A percentile compares a stretch with the other conserved stretches of the same genome.
phyloP scores from a whole-genome alignment of 371 early-diverging fungal species.

The Syncephalastrum monosporum region DNA sequence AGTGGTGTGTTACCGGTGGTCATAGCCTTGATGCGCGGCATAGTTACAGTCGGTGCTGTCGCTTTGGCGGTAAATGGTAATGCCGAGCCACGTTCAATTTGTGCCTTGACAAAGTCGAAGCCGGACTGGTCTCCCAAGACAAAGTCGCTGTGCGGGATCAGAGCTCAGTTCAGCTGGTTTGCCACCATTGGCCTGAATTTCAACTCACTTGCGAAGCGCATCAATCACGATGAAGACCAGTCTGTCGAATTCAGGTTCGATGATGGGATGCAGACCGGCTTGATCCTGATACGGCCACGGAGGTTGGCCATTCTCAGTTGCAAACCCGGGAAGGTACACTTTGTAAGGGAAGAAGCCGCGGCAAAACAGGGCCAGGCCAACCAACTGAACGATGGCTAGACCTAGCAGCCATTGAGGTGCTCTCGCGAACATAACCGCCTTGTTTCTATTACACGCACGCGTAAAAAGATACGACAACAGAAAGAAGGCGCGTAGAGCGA shows the following conservation, averaged over 20 bases:
- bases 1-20: slow-evolving; percentile 73
- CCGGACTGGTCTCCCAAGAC: slow-evolving; percentile 65
- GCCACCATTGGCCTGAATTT: no score
- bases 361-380: slow-evolving; percentile 64
- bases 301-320: slow-evolving; percentile 23
- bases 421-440: no score
- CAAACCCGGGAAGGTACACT: slow-evolving; percentile 60
- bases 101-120: slow-evolving; percentile 61
- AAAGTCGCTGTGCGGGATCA: slow-evolving; percentile 61
- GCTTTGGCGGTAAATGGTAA: slow-evolving; percentile 71
- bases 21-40: slow-evolving; percentile 92
- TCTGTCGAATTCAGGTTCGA: slow-evolving; percentile 62
- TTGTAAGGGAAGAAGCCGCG: slow-evolving; percentile 84
- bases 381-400: slow-evolving; percentile 51
- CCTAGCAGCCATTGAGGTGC: slow-evolving; percentile 7
- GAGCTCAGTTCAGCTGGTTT: no score
- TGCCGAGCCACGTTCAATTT: slow-evolving; percentile 49
- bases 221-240: slow-evolving; percentile 81
- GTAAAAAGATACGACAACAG: neutral
- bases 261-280: slow-evolving; percentile 3
- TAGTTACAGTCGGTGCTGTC: slow-evolving; percentile 91
- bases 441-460: neutral
- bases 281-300: slow-evolving; percentile 3
- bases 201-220: slow-evolving; percentile 64
- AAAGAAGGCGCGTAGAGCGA: no score